Evolutionary conservation across 2,329 filamentous ascomycete species (phyloP).

Genomic region (Fusarium tjaetaba): DNA sequence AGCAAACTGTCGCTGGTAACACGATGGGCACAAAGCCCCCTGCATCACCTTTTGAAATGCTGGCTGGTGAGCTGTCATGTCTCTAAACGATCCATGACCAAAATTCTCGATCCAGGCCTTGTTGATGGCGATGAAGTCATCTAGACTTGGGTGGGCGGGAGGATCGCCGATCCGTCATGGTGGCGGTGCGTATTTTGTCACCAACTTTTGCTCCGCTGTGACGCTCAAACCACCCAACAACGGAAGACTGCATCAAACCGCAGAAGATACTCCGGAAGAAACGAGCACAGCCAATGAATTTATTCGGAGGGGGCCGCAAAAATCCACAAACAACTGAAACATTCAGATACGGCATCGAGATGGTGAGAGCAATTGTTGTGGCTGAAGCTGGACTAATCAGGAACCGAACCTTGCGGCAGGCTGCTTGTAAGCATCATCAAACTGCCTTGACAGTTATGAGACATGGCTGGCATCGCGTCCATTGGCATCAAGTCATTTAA

Average conservation of each 20-base stretch:
- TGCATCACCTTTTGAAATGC: constrained; percentile 12
- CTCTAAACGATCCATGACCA: constrained; percentile 25
- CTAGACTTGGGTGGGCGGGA: constrained; percentile 17
- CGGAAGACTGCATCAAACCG: background rate
- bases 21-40: constrained; percentile 7
- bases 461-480: background rate
- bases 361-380: background rate
- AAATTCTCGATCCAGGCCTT: constrained; percentile 34
- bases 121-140: constrained; percentile 42
- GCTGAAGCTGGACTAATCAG: constrained; percentile 1
- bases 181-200: constrained; percentile 21
- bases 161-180: constrained; percentile 35
- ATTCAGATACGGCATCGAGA: constrained; percentile 5
- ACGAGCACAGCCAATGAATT: background rate
- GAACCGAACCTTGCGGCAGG: background rate
- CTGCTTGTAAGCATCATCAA: constrained; percentile 7
- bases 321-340: constrained; percentile 1
- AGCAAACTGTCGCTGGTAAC: background rate
- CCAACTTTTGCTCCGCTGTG: constrained; percentile 26
- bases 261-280: constrained; percentile 2
- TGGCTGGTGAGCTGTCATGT: constrained; percentile 1
- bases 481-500: too few species aligned
- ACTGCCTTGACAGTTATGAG: background rate
- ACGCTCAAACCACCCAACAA: constrained; percentile 15
- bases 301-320: background rate